phyloP scores from a whole-genome alignment of 2,329 filamentous ascomycete genomes.

The Hyphodiscus sp. region DNA sequence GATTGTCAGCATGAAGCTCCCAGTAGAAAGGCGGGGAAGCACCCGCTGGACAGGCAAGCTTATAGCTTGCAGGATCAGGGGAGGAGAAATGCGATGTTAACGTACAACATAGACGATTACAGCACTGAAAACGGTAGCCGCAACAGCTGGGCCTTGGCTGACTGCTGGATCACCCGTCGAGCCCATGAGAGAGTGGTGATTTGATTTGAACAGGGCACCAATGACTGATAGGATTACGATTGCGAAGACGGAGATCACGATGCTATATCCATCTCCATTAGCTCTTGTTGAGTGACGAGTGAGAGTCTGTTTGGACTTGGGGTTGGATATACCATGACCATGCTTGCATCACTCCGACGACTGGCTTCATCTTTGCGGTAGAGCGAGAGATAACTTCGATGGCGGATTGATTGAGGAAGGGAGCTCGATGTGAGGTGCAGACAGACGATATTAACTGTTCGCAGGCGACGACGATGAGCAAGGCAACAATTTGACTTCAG shows the following conservation, averaged over 20 bases:
- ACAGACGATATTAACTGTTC: too few relatives aligned
- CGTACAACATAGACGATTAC: slow-evolving; percentile 85
- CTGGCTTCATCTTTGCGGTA: slow-evolving; percentile 69
- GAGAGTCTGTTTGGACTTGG: slow-evolving; percentile 4
- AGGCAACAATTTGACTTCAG: too few relatives aligned
- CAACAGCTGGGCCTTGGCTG: slow-evolving; percentile 65
- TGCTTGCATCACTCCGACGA: slow-evolving; percentile 86
- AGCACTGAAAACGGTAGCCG: slow-evolving; percentile 78
- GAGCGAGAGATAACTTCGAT: not conserved
- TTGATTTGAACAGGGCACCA: slow-evolving; percentile 67
- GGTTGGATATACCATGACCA: slow-evolving; percentile 74
- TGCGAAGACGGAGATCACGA: slow-evolving; percentile 60
- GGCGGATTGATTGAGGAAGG: not conserved
- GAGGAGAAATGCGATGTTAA: slow-evolving; percentile 24
- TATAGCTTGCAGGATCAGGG: not conserved
- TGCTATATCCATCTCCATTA: slow-evolving; percentile 45
- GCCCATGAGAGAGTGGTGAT: slow-evolving; percentile 80
- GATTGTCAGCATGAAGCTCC: not conserved
- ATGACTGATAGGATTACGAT: slow-evolving; percentile 59
- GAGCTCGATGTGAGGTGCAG: too few relatives aligned
- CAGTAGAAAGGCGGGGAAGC: not conserved
- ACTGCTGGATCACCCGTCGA: slow-evolving; percentile 58
- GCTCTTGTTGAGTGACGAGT: not conserved
- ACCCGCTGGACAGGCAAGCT: too few relatives aligned
- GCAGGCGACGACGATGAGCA: too few relatives aligned